Evolutionary conservation across 2,329 filamentous ascomycete genomes (phyloP).

Genomic region (Fusarium nurragi): DNA sequence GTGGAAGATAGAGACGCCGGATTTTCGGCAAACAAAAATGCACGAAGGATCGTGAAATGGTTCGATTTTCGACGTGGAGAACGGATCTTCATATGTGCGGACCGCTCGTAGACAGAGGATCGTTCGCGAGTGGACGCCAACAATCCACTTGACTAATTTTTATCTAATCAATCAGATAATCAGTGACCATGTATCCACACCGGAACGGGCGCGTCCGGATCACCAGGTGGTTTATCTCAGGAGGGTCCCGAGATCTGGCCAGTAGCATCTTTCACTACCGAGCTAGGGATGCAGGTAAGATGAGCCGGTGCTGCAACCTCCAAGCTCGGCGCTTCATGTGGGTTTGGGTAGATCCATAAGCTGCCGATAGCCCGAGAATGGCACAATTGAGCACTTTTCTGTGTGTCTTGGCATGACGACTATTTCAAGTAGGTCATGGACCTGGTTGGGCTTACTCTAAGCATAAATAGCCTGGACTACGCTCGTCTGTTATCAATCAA

Average conservation of each 20-base stretch:
- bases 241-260: not conserved
- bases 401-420: not conserved
- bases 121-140: not conserved
- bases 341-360: not conserved
- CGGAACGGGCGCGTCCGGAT: not conserved
- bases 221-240: not conserved
- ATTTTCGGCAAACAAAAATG: not conserved
- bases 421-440: too few species aligned
- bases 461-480: not conserved
- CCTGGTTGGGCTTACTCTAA: not conserved
- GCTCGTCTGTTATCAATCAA: not conserved
- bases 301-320: too few species aligned
- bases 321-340: not conserved
- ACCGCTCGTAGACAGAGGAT: too few species aligned
- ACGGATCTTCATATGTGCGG: not conserved
- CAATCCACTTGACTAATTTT: not conserved
- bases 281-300: too few species aligned
- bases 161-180: slow-evolving; percentile 6
- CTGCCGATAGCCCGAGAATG: not conserved
- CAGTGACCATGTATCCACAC: not conserved
- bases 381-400: not conserved
- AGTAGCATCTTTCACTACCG: not conserved
- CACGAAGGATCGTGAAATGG: not conserved
- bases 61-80: not conserved
- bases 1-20: not conserved